Evolutionary conservation across 148 eudicot species (phyloP), one percentile per base, ranked within the genome.

Genomic region (Arctostaphylos glauca): DNA sequence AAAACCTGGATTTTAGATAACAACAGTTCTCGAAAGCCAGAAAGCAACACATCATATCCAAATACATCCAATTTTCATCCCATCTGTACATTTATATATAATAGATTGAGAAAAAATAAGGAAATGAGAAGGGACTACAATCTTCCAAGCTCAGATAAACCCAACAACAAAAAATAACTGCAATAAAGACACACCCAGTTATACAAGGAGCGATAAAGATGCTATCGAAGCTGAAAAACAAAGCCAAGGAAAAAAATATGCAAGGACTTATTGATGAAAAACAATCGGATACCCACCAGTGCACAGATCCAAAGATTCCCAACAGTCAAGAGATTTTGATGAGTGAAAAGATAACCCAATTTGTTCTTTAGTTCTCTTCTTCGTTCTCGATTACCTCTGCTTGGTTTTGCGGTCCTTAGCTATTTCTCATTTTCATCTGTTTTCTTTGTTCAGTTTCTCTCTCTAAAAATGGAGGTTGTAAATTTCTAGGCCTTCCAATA

Each of bases 221-320:
- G 62, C 77, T 70, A 78, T 83, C 84, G 41, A 83, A 67, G 67
- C 76, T 43, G 4, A 72, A 9, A 41, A 55, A 44, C 67, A 55
- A 71, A 73, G 44, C 48, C 19, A 71, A 71, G 48, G 38, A 25
- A 31, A 16, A 25, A 83, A 66, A 52, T n/a, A 67, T 18, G 21
- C n/a, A 74, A 5, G 1, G 41, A 82, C 18, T 41, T 9, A 48
- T 23, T 2, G 25, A 74, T 55, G 31, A 44, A 74, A 7, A 18
- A 9, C 0, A 15, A 6, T 72, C 77, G 4, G 10, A 43, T 70
- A 83, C 85, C 81, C 81, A 83, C 81, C 85, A 66, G 46, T 16
- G 77, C 54, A 79, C 73, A 44, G 41, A 62, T 62, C 73, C 74
- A 43, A 70, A 15, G 74, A 43, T 70, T 12, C 49, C n/a, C 44